Base-by-base conservation (phyloP, 2,329 filamentous ascomycete species). In the Aspergillus carbonarius region DNA sequence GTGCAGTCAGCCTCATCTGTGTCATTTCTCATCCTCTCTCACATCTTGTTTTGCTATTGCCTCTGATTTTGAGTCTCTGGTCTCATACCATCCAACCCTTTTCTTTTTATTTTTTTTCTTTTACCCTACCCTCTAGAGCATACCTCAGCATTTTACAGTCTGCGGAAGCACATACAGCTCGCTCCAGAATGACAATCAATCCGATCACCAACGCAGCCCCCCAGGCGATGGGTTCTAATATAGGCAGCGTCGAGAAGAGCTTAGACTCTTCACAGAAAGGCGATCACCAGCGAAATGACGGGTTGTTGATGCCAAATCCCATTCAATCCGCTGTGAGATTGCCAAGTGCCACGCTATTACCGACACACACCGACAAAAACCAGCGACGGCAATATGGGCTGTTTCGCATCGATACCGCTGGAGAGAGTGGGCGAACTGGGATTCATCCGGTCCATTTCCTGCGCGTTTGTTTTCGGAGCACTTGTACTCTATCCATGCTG, bases 371-470 rank as follows among this genome's bases (percentile, higher is more conserved):
- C 30, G 64, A 67, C 40, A 65, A 67, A 55, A 23, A 44, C 20
- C 44, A 48, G 54, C 42, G 60, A 32, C 57, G 61, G 51, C 55
- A 63, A 59, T 59, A 58, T 57, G 56, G 55, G 12, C 55, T 75
- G n/a, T 71, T 78, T 57, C 73, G 73, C 5, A 65, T 77, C 27
- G 61, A 74, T 27, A 68, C 70, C 27, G 72, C 73, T 17, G 89
- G 88, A 60, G 88, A 92, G 74, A 90, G 87, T 70, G 88, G 88
- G 37, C 83, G 89, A 37, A 76, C 71, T 5, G 88, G 89, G 47
- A 72, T 92, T 60, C 81, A 91, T 65, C 87, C 87, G 0, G 54
- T 82, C 44, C 81, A 85, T 55, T 90, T 91, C 69, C 65, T 90
- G 32, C 78, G 75, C 62, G 87, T 92, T 55, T 82, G 82, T 70